Conservation (phyloP, 768 basidiomycete genomes). For the Tephrocybe sp. region DNA sequence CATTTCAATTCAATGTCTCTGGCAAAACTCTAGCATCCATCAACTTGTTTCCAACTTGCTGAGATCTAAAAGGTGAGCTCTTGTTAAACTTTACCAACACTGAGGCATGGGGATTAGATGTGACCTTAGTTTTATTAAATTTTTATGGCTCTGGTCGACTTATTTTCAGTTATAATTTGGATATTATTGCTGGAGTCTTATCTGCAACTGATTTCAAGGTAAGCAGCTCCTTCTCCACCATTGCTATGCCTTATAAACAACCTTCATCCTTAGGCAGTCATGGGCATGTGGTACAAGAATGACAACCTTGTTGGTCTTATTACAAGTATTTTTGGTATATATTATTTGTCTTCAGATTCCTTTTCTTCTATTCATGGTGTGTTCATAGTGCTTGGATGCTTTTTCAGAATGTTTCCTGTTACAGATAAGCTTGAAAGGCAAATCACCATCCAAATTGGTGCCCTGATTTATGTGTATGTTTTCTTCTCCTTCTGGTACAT, state of each 20-base stretch:
- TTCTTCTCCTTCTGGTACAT: neutral
- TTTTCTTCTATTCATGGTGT: neutral
- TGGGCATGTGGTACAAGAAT: conserved; percentile 36
- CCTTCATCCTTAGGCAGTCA: conserved; percentile 13
- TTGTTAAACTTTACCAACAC: no score
- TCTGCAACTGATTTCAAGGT: conserved; percentile 38
- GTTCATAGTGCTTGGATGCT: conserved; percentile 38
- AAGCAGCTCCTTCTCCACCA: conserved; percentile 1
- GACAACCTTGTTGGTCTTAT: conserved; percentile 38
- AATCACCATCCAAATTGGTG: conserved; percentile 39
- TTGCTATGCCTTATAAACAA: neutral
- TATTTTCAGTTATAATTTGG: conserved; percentile 51
- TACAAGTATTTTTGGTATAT: conserved; percentile 40
- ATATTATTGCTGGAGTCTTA: conserved; percentile 49
- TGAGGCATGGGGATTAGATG: no score
- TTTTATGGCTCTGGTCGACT: no score
- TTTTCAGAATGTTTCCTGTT: conserved; percentile 44
- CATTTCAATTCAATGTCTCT: no score
- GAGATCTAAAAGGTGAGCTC: no score
- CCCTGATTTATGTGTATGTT: conserved; percentile 37
- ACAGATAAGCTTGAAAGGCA: conserved; percentile 39
- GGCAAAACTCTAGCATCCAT: no score
- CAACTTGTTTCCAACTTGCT: no score
- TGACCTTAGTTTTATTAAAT: no score
- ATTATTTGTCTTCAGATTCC: neutral